Base-by-base conservation (phyloP, 768 basidiomycete genomes). In the Boletales sp. region DNA sequence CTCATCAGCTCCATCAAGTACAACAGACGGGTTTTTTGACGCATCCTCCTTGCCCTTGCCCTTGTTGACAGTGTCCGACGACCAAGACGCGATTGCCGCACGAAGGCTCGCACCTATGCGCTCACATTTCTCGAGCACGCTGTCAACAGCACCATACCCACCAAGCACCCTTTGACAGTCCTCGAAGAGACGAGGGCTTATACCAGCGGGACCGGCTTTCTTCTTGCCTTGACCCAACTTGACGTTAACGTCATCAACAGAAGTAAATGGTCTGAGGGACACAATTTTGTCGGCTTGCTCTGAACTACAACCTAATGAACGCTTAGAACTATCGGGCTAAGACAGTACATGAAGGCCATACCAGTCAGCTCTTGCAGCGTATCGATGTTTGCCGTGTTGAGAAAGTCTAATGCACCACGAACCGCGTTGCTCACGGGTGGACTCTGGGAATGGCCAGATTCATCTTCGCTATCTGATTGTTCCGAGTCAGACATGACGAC, bases 171-270 rank as follows among this genome's bases (percentile, higher is more conserved):
- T 77, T 47, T 82, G 81, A 65, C 90, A 94, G 56, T 94, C 92
- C 61, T 95, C 92, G 64, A 98, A 91, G 67, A 98, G 77, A 49
- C 87, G 83, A 52, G 89, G 78, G 53, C 92, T 94, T 60, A 99
- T 84, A 18, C 95, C 94, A 5, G 74, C 77, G 9, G 86, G 82
- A 9, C 85, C 84, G 3, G 83, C 81, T 62, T 91, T 94, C 73
- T 90, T 94, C 74, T 84, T 90, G n/a, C 84, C 87, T 66, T 89
- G 86, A 30, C 82, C 79, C 9, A 98, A 78, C 67, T 88, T 94
- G 39, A 63, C 63, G 40, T 81, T 83, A 41, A 95, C 72, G 50
- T 94, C 89, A 27, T 86, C 83, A 32, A 86, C 76, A 12, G 82
- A 81, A n/a, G 66, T 63, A 66, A 90, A 99, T 0, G 93, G 93